phyloP scores from a whole-genome alignment of 768 basidiomycete genomes.

The Amanita muscaria region DNA sequence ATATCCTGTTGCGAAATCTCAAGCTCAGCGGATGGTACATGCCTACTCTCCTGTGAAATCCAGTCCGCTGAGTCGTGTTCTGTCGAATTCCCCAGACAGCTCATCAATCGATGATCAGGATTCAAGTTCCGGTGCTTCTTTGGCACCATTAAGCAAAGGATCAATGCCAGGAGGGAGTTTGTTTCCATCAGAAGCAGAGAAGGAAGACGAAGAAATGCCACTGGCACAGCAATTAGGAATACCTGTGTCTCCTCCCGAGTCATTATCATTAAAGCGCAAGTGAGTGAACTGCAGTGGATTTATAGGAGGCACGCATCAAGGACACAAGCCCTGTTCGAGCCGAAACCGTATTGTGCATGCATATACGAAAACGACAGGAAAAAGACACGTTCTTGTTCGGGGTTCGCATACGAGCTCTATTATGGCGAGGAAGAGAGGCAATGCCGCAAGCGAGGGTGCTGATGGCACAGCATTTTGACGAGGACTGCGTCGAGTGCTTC shows the following conservation, averaged over 20 bases:
- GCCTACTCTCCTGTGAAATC: constrained; percentile 78
- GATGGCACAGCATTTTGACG: not conserved
- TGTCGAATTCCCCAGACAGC: constrained; percentile 50
- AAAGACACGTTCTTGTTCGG: constrained; percentile 21
- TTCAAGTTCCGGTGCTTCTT: constrained; percentile 9
- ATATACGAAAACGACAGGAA: constrained; percentile 10
- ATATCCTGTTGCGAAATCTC: constrained; percentile 67
- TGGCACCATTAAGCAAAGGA: no score
- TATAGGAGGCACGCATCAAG: not conserved
- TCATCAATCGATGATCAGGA: constrained; percentile 17
- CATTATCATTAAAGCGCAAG: constrained; percentile 6
- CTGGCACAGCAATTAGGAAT: constrained; percentile 7
- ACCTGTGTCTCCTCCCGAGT: constrained; percentile 5
- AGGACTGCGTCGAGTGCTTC: not conserved
- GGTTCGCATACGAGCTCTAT: constrained; percentile 19
- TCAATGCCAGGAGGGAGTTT: not conserved
- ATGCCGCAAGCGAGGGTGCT: constrained; percentile 25
- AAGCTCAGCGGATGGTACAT: constrained; percentile 61
- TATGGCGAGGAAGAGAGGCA: constrained; percentile 27
- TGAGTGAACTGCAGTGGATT: constrained; percentile 6
- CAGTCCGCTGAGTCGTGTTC: constrained; percentile 71
- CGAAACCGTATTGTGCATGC: not conserved
- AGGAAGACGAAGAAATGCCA: constrained; percentile 6
- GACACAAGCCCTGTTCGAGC: not conserved
- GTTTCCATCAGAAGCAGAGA: no score